Evolutionary conservation across 2,329 filamentous ascomycete species (phyloP), one percentile per base, ranked within the genome.

Genomic region (Lasiodiplodia hormozganensis): DNA sequence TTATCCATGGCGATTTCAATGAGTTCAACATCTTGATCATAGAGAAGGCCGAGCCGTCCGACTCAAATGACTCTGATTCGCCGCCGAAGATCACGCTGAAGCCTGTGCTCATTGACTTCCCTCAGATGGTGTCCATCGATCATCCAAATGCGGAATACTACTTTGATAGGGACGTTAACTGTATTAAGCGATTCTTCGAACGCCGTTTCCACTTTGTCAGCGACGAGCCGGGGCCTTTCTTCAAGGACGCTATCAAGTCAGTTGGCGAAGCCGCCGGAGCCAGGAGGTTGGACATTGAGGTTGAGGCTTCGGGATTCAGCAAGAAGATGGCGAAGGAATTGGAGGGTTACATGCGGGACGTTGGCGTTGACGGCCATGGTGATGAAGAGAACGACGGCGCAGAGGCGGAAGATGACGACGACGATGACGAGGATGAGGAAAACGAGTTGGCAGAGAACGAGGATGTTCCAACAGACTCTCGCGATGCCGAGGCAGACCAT

Each of bases 1-100:
- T 99, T 58, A 99, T 99, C 70, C 96, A 99, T 77, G 96, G 96
- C 70, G 96, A 99, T 78, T 99, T 96, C 84, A 99, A 99, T 83
- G 96, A 99, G 80, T 99, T 99, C 86, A 99, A 99, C 79, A 95
- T 99, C 71, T 84, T 99, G 40, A 90, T 99, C 78, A 93, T 96
- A 77, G 95, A 98, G 78, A 88, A 85, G 58, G 40, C 49, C 14
- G 70, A 70, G 11, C 36, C 67, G 6, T 62, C 67, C 23, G 14
- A 28, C 36, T 56, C 66, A 7, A 40, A 21, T 11, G 67, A 64
- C 10, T 10, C 52, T n/a, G 62, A 70, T 36, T 47, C 60, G 5
- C 60, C 60, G 11, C 71, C 72, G 67, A 76, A 73, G 69, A 76
- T 92, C 66, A 85, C 80, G 40, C 83, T 97, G 31, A 89, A 88